Conservation (phyloP, 1,139 yeast genomes). For the Magnusiomyces magnusii region DNA sequence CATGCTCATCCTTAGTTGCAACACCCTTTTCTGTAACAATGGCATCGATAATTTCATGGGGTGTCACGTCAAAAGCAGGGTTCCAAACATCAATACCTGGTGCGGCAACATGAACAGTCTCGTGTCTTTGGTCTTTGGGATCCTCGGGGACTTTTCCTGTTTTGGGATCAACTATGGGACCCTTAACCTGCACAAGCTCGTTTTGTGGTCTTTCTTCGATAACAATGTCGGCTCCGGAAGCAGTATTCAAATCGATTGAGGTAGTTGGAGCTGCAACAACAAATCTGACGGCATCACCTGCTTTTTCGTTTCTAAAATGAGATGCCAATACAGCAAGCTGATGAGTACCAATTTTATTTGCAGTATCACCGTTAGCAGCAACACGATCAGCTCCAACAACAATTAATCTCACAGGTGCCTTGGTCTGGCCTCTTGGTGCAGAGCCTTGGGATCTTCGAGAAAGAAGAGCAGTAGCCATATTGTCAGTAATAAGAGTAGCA, state of each 20-base stretch:
- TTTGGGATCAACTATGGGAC: constrained; percentile 42
- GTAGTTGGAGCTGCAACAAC: constrained; percentile 95
- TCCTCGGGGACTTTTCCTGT: constrained; percentile 25
- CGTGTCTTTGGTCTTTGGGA: constrained; percentile 20
- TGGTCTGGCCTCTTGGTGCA: constrained; percentile 17
- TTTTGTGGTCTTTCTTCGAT: constrained; percentile 82
- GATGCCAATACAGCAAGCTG: constrained; percentile 70
- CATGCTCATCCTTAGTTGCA: constrained; percentile 25
- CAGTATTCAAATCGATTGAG: constrained; percentile 66
- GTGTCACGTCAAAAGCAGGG: constrained; percentile 94
- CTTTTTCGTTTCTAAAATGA: constrained; percentile 19
- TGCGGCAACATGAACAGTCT: constrained; percentile 70
- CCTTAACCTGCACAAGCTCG: constrained; percentile 72
- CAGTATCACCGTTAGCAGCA: constrained; percentile 82
- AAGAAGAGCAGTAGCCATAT: constrained; percentile 79
- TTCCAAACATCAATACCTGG: constrained; percentile 87
- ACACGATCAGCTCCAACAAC: constrained; percentile 99
- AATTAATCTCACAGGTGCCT: constrained; percentile 63
- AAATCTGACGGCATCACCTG: constrained; percentile 51
- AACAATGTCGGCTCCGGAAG: constrained; percentile 61
- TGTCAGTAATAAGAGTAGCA: constrained; percentile 80
- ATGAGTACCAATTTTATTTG: constrained; percentile 95
- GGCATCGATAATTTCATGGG: constrained; percentile 71
- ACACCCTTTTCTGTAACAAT: constrained; percentile 77
- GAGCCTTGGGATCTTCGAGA: constrained; percentile 15